Evolutionary conservation across 805 yeast genomes (phyloP), one percentile per base, ranked within the genome.

Genomic region (Priceomyces castillae): DNA sequence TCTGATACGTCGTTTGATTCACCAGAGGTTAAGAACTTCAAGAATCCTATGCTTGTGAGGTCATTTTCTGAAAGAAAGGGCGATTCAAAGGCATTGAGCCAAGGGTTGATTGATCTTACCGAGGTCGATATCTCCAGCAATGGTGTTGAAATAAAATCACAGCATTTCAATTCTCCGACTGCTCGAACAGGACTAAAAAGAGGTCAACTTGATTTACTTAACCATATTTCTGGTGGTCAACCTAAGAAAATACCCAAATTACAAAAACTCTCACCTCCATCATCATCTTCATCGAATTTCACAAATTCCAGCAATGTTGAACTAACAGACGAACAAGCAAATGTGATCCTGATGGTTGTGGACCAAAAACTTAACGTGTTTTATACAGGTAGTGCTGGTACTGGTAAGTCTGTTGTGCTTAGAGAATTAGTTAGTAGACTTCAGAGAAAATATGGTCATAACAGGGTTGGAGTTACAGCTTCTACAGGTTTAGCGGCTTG

Each of bases 401-500:
- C 95, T 1, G 95, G 95, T 66, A 86, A 86, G 59, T 85, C 95
- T 2, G 81, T 81, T 16, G 74, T 86, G 4, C 61, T 86, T 19
- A 64, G 80, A 40, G 80, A 82, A 31, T 67, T 94, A 20, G 89
- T 94, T 16, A 57, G 65, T 15, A 71, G 73, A 20, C 64, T 89
- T 39, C 62, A 64, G 15, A 47, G 53, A 1, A 66, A 73, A 35
- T 73, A 78, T 58, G 69, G 74, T 1, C 43, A 51, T 10, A 68
- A 71, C 2, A 56, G 61, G 1, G 87, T 94, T 3, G 96, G 95
- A 0, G 81, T 94, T 3, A 89, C 98, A 0, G 99, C 99, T 0
- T 86, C 97, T 0, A 94, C 99, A 0, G 99, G 99, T 1, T 69
- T 94, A 48, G 99, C 99, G 0, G 99, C 97, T 0, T 84, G 89